Base-by-base conservation (phyloP, 2,329 filamentous ascomycete species). In the Pseudocercospora musae region DNA sequence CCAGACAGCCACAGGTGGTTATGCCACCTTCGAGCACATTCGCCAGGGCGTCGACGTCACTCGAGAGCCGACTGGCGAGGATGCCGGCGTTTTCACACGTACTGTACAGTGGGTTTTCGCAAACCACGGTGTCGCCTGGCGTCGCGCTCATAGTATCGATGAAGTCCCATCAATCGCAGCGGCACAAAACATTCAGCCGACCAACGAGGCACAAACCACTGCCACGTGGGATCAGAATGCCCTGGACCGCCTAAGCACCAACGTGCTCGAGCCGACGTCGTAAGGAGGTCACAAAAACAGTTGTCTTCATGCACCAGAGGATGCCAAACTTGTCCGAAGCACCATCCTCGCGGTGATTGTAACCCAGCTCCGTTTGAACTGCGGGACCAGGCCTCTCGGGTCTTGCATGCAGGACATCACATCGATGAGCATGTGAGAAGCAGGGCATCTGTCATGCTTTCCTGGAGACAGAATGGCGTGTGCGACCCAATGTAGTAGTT, bases 101-200 rank as follows among this genome's bases (percentile, higher is more conserved):
- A 44, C 54, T 0, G 44, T 64, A 10, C 27, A 48, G 3, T 59
- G 48, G 57, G 57, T 49, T 8, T 21, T 40, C 21, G 29, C 29
- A 5, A 37, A 23, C 15, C n/a, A 23, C 11, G 2, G 23, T 2
- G 25, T 15, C 1, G 25, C 13, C 29, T 11, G 18, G 53, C 33
- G 18, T 7, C 82, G 2, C 4, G 21, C 31, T 13, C 27, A 44
- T 18, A 20, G 20, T 33, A 56, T 56, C 6, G 31, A 25, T 18
- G 31, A 23, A 5, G 13, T 23, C 1, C 20, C 31, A 1, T 20
- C 44, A 1, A 21, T 48, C 9, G 44, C 44, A 0, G 44, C 18
- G 2, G 20, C 18, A 4, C 44, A 25, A 6, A 33, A 11, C 11
- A 21, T 44, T 10, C 53, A 7, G 3, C 31, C 18, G 7, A 31